These are phyloP conservation scores for Psilocybe azurescens DNA, from an alignment of 768 basidiomycete genomes.

Conservation along the genomic window DNA sequence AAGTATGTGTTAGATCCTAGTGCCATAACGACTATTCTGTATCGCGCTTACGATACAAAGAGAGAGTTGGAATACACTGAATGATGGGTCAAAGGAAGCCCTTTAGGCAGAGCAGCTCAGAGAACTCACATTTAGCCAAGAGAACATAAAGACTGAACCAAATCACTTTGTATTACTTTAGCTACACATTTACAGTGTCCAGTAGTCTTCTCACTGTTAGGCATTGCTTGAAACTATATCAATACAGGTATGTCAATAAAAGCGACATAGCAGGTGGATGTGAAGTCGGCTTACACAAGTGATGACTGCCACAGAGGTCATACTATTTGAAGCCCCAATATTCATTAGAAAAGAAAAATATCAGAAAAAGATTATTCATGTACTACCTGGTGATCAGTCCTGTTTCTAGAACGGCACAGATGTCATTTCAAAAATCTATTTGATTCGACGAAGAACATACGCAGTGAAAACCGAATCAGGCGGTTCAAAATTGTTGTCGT, in stretches of 20 bases:
- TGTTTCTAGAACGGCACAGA: conserved; percentile 4
- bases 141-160: conserved; percentile 11
- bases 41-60: conserved; percentile 8
- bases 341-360: background rate
- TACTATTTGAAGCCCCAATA: background rate
- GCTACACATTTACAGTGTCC: no score
- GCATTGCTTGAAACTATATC: conserved; percentile 12
- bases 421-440: background rate
- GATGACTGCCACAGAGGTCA: conserved; percentile 9
- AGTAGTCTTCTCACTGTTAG: background rate
- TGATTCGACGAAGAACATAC: background rate
- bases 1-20: no score
- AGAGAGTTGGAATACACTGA: conserved; percentile 12
- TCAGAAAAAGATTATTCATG: background rate
- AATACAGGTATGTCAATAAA: background rate
- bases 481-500: conserved; percentile 14
- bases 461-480: conserved; percentile 12
- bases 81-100: background rate
- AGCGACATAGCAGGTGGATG: background rate
- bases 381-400: conserved; percentile 13
- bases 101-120: no score
- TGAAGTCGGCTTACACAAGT: conserved; percentile 4
- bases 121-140: conserved; percentile 10
- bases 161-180: background rate
- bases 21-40: no score